A percentile compares a stretch with the other conserved stretches of the same genome.
phyloP scores from a whole-genome alignment of 2,329 filamentous ascomycete species.

The Neodidymelliopsis sp. region DNA sequence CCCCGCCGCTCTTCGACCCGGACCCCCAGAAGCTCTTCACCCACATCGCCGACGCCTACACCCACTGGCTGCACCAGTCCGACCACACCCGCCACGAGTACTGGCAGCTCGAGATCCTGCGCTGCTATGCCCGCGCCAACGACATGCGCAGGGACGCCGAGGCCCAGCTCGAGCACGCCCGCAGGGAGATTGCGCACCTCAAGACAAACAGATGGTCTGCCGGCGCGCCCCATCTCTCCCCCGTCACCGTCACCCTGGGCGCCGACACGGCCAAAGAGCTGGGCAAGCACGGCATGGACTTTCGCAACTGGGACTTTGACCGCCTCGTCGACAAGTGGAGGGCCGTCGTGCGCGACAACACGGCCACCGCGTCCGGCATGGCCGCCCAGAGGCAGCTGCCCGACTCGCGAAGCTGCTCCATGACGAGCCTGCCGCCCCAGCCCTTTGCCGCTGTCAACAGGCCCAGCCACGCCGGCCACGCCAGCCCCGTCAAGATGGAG shows the following conservation, averaged over 20 bases:
- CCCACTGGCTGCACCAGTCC: slow-evolving; percentile 75
- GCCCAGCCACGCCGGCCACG: slow-evolving; percentile 24
- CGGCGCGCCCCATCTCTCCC: slow-evolving; percentile 37
- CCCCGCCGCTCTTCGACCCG: slow-evolving; percentile 57
- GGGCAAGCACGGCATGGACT: slow-evolving; percentile 46
- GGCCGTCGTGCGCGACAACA: slow-evolving; percentile 44
- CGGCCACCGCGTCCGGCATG: slow-evolving; percentile 38
- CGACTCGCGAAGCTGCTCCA: slow-evolving; percentile 38
- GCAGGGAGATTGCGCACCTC: slow-evolving; percentile 53
- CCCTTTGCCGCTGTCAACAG: slow-evolving; percentile 28
- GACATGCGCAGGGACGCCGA: slow-evolving; percentile 49
- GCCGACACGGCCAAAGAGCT: slow-evolving; percentile 50
- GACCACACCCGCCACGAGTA: slow-evolving; percentile 53
- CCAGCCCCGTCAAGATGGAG: slow-evolving; percentile 31
- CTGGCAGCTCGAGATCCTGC: slow-evolving; percentile 57
- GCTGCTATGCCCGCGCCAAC: slow-evolving; percentile 53
- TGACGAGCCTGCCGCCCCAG: slow-evolving; percentile 39
- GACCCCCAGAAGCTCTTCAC: slow-evolving; percentile 74
- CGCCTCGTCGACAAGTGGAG: slow-evolving; percentile 52
- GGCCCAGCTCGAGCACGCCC: slow-evolving; percentile 49
- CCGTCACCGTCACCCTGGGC: slow-evolving; percentile 48
- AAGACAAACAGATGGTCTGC: slow-evolving; percentile 41
- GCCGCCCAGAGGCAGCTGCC: slow-evolving; percentile 47
- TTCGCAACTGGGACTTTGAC: slow-evolving; percentile 52
- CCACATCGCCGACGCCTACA: slow-evolving; percentile 79